Percentiles rank a stretch among this genome's conserved stretches.
Conservation (phyloP, 2,329 filamentous ascomycete genomes). For the Paradendryphiella salina region DNA sequence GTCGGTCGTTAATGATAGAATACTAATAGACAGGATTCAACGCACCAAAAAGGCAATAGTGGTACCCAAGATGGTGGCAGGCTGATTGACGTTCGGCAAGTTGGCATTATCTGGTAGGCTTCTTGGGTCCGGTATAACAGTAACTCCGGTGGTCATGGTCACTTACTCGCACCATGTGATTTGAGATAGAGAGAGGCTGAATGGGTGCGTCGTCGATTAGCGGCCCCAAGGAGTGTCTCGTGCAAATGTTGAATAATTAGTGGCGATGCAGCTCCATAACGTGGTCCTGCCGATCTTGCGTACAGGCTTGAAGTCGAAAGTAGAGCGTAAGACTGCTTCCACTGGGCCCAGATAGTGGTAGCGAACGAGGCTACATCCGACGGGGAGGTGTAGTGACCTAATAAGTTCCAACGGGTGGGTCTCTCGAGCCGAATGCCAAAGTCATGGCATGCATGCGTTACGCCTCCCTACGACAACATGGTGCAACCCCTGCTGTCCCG, state of each 20-base stretch:
- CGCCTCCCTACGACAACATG: slow-evolving; percentile 14
- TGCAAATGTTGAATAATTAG: slow-evolving; percentile 2
- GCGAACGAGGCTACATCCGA: slow-evolving; percentile 5
- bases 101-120: slow-evolving; percentile 35
- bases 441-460: slow-evolving; percentile 13
- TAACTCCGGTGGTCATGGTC: slow-evolving; percentile 2
- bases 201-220: background rate
- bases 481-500: slow-evolving; percentile 18
- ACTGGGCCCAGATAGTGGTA: background rate
- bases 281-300: slow-evolving; percentile 1
- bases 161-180: background rate
- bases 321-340: background rate
- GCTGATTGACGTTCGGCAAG: slow-evolving; percentile 35
- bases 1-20: background rate
- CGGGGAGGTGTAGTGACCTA: slow-evolving; percentile 10
- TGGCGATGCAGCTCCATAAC: slow-evolving; percentile 9
- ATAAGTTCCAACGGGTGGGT: slow-evolving; percentile 12
- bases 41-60: slow-evolving; percentile 39
- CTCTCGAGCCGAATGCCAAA: slow-evolving; percentile 5
- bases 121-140: slow-evolving; percentile 8
- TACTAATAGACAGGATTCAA: background rate
- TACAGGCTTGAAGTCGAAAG: background rate
- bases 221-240: background rate
- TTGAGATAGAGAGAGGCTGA: background rate
- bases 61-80: slow-evolving; percentile 35